Base-by-base conservation (phyloP, 306 rosid species). In the Alnus rubra region DNA sequence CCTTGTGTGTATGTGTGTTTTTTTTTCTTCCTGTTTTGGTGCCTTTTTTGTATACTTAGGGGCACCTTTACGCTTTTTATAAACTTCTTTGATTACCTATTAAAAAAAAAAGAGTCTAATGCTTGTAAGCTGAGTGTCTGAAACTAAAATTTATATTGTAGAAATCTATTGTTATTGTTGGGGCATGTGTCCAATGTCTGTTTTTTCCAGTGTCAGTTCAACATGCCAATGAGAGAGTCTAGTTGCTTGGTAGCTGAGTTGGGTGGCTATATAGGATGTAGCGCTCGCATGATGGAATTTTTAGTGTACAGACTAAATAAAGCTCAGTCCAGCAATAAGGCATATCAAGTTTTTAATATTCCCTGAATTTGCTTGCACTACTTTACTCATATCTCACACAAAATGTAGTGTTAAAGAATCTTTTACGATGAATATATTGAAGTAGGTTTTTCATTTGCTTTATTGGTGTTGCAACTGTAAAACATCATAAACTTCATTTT, bases 81-180 rank as follows among this genome's bases (percentile, higher is more conserved):
- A 23, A 23, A 23, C 28, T 23, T 23, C 28, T 23, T 23, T 23
- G 28, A 23, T 23, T 23, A 23, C 28, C 28, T 23, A 23, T 23
- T 23, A 23, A 23, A 23, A 23, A 23, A 23, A 23, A 23, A 23
- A 23, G 28, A 55, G 62, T 16, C 23, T 19, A 7, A 7, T 13
- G 48, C 19, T 37, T 15, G 19, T 35, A 10, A 63, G 3, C 8
- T 3, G 44, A 12, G 48, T 64, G 35, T 35, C 19, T 50, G 52
- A 76, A 33, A 58, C 11, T 75, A 4, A 42, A 51, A 75, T 42
- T 53, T 9, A 78, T 48, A 68, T 30, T 42, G 33, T 59, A 74
- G 64, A 53, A 47, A 28, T 71, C n/a, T 35, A 65, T 55, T 30
- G 39, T 12, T 55, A 28, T 53, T 78, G 58, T 71, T 35, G 14